Conservation (phyloP, 495 filamentous ascomycete species). For the Trichoderma reesei region DNA sequence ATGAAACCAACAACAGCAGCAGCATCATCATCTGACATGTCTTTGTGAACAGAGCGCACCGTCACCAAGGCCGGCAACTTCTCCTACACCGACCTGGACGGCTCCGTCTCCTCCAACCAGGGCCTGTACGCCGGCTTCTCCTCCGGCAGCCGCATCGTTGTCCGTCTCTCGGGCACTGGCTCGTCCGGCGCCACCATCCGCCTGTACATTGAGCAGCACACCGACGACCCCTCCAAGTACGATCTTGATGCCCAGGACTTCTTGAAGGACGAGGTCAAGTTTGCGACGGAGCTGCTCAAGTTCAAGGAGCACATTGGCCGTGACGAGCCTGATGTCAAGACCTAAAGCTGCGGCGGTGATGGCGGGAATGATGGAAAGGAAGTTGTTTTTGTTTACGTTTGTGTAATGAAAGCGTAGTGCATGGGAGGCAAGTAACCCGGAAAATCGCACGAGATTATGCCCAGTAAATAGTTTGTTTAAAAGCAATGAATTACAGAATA, state of each 20-base stretch:
- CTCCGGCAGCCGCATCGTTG: conserved; percentile 87
- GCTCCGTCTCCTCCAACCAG: conserved; percentile 90
- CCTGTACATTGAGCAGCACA: conserved; percentile 90
- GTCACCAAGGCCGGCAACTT: conserved; percentile 89
- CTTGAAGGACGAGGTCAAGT: conserved; percentile 74
- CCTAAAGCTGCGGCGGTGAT: conserved; percentile 36
- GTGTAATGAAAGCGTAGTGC: background rate
- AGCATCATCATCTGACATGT: background rate
- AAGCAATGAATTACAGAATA: background rate
- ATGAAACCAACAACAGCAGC: background rate
- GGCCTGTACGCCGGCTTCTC: conserved; percentile 92
- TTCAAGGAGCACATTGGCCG: conserved; percentile 85
- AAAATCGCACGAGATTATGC: background rate
- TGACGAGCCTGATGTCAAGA: conserved; percentile 90
- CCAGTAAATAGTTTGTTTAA: background rate
- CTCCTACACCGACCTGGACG: conserved; percentile 92
- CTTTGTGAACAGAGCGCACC: conserved; percentile 47
- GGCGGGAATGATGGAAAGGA: background rate
- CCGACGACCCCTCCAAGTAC: conserved; percentile 62
- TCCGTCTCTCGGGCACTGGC: conserved; percentile 87
- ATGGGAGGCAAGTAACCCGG: background rate
- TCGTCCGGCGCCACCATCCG: conserved; percentile 92
- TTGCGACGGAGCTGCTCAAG: conserved; percentile 74
- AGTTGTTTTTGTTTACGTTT: background rate
- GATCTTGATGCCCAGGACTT: conserved; percentile 82